These are phyloP conservation scores for Rhodotorula sp. DNA, from an alignment of 1,284 basidiomycete species.

Conservation along the genomic window DNA sequence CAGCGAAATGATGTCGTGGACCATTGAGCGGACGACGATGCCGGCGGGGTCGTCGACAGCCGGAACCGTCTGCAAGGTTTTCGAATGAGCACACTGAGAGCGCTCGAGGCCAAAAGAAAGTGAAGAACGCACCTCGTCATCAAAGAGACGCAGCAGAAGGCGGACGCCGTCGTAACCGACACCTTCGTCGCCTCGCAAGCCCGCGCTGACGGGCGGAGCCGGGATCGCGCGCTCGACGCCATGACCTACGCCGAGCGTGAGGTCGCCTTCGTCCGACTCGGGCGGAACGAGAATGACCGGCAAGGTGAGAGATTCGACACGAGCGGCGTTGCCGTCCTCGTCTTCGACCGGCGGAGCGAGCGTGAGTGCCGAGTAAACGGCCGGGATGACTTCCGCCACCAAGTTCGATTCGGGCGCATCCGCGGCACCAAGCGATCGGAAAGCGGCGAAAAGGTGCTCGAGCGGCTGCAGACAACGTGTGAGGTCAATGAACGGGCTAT, in stretches of 20 bases:
- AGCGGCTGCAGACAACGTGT: conserved; percentile 5
- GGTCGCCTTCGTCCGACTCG: conserved; percentile 74
- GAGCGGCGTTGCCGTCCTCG: conserved; percentile 55
- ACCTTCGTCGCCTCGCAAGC: conserved; percentile 60
- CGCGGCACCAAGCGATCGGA: conserved; percentile 10
- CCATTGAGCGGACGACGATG: conserved; percentile 56
- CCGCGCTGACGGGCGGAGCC: conserved; percentile 36
- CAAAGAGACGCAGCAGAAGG: conserved; percentile 72
- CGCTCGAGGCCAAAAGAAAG: neutral
- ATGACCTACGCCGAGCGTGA: conserved; percentile 39
- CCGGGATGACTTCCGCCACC: conserved; percentile 44
- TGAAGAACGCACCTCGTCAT: conserved; percentile 62
- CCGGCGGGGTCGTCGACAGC: conserved; percentile 26
- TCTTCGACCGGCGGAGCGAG: conserved; percentile 42
- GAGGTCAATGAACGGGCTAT: neutral
- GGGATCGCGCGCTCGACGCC: conserved; percentile 52
- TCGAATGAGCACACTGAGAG: neutral
- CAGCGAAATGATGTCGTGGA: conserved; percentile 82
- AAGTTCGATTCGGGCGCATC: conserved; percentile 9
- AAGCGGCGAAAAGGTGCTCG: conserved; percentile 29
- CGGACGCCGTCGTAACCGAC: conserved; percentile 59
- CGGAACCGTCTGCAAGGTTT: conserved; percentile 25
- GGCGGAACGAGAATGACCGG: conserved; percentile 80
- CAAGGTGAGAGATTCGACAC: conserved; percentile 62
- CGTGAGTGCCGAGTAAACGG: conserved; percentile 27